Percentiles rank a stretch among this genome's conserved stretches.
Conservation (phyloP, 2,329 filamentous ascomycete species). For the Sclerotinia trifoliorum region DNA sequence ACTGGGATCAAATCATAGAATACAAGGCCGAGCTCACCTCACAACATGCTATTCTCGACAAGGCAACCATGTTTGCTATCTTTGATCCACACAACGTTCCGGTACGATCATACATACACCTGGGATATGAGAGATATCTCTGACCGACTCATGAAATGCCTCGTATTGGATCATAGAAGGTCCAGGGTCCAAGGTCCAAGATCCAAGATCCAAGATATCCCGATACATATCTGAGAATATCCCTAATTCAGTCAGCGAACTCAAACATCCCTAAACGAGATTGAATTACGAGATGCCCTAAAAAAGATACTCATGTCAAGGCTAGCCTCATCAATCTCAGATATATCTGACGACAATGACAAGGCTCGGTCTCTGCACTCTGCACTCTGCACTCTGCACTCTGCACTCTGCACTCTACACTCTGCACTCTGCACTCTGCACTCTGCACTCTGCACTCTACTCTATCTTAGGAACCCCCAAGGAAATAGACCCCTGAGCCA, state of each 20-base stretch:
- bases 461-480: not conserved
- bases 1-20: not conserved
- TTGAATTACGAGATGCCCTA: constrained; percentile 11
- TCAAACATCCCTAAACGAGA: not conserved
- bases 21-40: not conserved
- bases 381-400: not conserved
- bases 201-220: not conserved
- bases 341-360: constrained; percentile 3
- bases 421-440: no score
- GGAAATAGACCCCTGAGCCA: not conserved
- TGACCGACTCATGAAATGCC: not conserved
- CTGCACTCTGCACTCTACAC: not conserved
- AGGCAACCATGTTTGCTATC: constrained; percentile 17
- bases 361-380: constrained; percentile 1
- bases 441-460: not conserved
- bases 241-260: not conserved
- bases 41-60: constrained; percentile 10
- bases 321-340: not conserved
- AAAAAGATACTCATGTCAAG: constrained; percentile 6
- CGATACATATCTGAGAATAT: not conserved
- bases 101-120: constrained; percentile 7
- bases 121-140: not conserved
- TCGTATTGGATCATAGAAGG: not conserved
- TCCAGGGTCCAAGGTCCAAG: no score
- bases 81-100: constrained; percentile 13